Percentiles rank a stretch among this genome's conserved stretches.
Evolutionary conservation across 2,329 filamentous ascomycete species (phyloP).

Genomic region (Biscogniauxia mediterranea): DNA sequence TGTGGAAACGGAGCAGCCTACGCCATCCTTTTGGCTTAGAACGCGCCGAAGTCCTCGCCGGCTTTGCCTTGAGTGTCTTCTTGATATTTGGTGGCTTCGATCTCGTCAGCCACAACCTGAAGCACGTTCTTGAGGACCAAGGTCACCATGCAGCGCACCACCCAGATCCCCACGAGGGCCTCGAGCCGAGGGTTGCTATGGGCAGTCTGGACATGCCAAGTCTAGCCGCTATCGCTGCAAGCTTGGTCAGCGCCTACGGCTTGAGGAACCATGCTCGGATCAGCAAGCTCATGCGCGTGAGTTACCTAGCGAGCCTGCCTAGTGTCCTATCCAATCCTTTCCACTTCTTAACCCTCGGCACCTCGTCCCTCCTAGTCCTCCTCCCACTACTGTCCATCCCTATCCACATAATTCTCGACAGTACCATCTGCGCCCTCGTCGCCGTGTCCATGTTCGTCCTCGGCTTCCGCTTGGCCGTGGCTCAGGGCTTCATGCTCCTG

Average conservation of each 20-base stretch:
- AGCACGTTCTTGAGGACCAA: slow-evolving; percentile 78
- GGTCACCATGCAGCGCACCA: slow-evolving; percentile 74
- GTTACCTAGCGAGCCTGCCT: slow-evolving; percentile 77
- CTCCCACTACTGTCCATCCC: slow-evolving; percentile 78
- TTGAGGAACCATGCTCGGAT: slow-evolving; percentile 91
- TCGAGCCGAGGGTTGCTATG: slow-evolving; percentile 53
- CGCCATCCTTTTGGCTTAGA: slow-evolving; percentile 93
- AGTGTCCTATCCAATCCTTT: slow-evolving; percentile 91
- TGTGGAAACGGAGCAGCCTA: slow-evolving; percentile 91
- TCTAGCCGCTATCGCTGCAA: slow-evolving; percentile 77
- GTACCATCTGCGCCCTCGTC: slow-evolving; percentile 75
- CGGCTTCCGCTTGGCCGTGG: slow-evolving; percentile 78
- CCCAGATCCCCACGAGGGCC: slow-evolving; percentile 57
- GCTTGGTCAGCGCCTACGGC: slow-evolving; percentile 80
- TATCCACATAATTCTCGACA: slow-evolving; percentile 82
- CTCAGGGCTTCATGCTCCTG: slow-evolving; percentile 88
- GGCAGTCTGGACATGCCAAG: slow-evolving; percentile 81
- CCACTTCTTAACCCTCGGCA: slow-evolving; percentile 89
- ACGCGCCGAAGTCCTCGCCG: slow-evolving; percentile 87
- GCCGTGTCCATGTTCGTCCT: slow-evolving; percentile 86
- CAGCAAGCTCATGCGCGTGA: slow-evolving; percentile 84
- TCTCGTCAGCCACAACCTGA: slow-evolving; percentile 87
- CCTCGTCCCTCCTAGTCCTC: slow-evolving; percentile 75
- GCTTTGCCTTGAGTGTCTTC: slow-evolving; percentile 93
- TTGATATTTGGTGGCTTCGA: slow-evolving; percentile 97